These are phyloP conservation scores for Pulveroboletus sp. DNA, from an alignment of 768 basidiomycete species.

Conservation along the genomic window DNA sequence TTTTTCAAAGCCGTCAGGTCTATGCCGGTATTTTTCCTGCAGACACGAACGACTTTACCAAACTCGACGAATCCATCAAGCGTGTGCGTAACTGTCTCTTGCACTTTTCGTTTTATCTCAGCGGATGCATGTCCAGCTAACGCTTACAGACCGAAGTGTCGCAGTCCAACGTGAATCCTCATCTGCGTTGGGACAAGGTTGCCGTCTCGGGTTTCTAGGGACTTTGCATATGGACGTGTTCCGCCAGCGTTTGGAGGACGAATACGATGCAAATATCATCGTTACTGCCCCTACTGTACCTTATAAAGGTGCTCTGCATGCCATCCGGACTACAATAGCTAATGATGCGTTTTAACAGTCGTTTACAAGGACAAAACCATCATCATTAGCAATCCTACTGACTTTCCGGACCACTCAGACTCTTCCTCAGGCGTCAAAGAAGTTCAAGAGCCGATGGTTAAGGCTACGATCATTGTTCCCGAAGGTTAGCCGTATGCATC, in stretches of 20 bases:
- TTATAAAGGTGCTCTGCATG: constrained; percentile 57
- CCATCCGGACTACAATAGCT: background rate
- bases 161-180: constrained; percentile 90
- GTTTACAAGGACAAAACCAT: constrained; percentile 60
- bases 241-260: constrained; percentile 93
- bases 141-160: constrained; percentile 83
- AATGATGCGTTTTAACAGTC: constrained; percentile 42
- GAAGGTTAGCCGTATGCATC: constrained; percentile 52
- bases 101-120: constrained; percentile 5
- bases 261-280: constrained; percentile 91
- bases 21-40: constrained; percentile 94
- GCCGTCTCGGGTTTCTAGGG: constrained; percentile 90
- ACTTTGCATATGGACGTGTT: constrained; percentile 96
- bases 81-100: constrained; percentile 47
- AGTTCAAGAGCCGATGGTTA: constrained; percentile 90
- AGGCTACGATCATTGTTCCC: constrained; percentile 90
- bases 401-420: constrained; percentile 85
- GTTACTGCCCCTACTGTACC: constrained; percentile 96
- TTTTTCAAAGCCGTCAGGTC: constrained; percentile 47
- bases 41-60: constrained; percentile 84
- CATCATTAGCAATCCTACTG: constrained; percentile 85
- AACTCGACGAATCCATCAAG: constrained; percentile 94
- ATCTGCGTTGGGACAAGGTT: constrained; percentile 91
- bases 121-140: constrained; percentile 47
- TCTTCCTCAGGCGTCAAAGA: constrained; percentile 54